Percentiles rank a stretch among this genome's conserved stretches.
Evolutionary conservation across 768 basidiomycete species (phyloP).

Genomic region (Cystofilobasidium macerans): DNA sequence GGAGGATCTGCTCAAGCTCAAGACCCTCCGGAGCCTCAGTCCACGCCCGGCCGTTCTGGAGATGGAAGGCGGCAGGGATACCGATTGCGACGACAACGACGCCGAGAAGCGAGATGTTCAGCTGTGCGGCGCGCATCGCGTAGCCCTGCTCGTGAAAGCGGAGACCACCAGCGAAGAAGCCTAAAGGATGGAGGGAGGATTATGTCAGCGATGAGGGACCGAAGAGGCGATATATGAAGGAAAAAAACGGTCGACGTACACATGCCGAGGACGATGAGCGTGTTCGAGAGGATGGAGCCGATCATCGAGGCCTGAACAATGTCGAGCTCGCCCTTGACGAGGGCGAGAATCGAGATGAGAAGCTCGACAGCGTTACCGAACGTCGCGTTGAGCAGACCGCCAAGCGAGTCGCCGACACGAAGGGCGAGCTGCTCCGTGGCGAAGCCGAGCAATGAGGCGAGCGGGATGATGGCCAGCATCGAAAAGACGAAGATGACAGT

Average conservation of each 20-base stretch:
- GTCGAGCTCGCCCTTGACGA: slow-evolving; percentile 28
- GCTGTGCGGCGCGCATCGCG: slow-evolving; percentile 25
- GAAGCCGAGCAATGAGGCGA: slow-evolving; percentile 24
- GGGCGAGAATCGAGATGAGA: slow-evolving; percentile 25
- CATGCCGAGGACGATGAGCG: slow-evolving; percentile 25
- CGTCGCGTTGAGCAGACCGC: slow-evolving; percentile 25
- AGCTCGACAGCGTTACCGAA: slow-evolving; percentile 25
- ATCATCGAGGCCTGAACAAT: slow-evolving; percentile 25
- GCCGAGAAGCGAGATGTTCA: slow-evolving; percentile 25
- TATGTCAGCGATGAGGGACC: neutral
- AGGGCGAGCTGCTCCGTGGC: slow-evolving; percentile 24
- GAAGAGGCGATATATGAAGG: neutral
- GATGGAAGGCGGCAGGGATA: slow-evolving; percentile 12
- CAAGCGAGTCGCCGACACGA: slow-evolving; percentile 22
- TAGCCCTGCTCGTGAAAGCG: slow-evolving; percentile 27
- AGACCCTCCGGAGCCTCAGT: slow-evolving; percentile 7
- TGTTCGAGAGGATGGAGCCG: slow-evolving; percentile 23
- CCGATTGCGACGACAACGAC: slow-evolving; percentile 19
- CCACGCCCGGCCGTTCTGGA: neutral
- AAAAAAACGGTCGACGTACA: neutral
- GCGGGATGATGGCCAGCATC: slow-evolving; percentile 23
- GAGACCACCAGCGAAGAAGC: slow-evolving; percentile 18
- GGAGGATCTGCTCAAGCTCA: slow-evolving; percentile 11
- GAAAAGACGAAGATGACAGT: slow-evolving; percentile 23
- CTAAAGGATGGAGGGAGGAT: no score